Conservation (phyloP, 1,284 basidiomycete genomes). For the Thecaphora frezii region DNA sequence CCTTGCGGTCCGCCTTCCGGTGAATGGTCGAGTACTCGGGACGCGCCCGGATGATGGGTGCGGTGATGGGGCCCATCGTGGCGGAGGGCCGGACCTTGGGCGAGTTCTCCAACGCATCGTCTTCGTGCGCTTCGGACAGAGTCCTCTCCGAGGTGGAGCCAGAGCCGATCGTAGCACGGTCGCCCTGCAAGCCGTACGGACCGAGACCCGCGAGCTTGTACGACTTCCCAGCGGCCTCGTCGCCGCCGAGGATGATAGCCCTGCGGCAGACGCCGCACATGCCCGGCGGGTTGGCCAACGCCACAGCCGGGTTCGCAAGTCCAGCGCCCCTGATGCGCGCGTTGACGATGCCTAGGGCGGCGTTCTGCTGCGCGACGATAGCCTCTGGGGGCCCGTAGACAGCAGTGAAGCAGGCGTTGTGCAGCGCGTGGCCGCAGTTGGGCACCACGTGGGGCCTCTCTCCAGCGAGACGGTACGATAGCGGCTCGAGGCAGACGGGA, state of each 20-base stretch:
- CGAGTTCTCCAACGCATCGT: slow-evolving; percentile 22
- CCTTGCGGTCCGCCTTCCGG: slow-evolving; percentile 62
- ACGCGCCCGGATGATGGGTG: slow-evolving; percentile 79
- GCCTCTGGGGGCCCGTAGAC: slow-evolving; percentile 85
- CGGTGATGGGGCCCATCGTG: slow-evolving; percentile 7
- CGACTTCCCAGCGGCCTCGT: slow-evolving; percentile 66
- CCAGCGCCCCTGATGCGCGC: slow-evolving; percentile 22
- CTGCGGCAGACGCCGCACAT: slow-evolving; percentile 94
- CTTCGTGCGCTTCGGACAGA: slow-evolving; percentile 18
- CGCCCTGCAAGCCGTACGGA: neutral
- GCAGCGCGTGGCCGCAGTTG: slow-evolving; percentile 93
- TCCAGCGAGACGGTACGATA: slow-evolving; percentile 78
- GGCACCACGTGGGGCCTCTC: slow-evolving; percentile 96
- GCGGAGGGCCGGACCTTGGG: neutral
- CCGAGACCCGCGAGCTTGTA: slow-evolving; percentile 30
- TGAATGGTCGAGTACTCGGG: slow-evolving; percentile 82
- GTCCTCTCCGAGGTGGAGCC: neutral
- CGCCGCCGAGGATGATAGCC: slow-evolving; percentile 86
- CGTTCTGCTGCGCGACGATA: slow-evolving; percentile 47
- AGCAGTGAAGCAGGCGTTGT: slow-evolving; percentile 90
- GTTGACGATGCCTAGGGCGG: slow-evolving; percentile 1
- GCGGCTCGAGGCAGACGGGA: slow-evolving; percentile 85
- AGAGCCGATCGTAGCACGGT: neutral
- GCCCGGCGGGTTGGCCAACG: slow-evolving; percentile 65
- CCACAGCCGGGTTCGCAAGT: slow-evolving; percentile 61